Evolutionary conservation across 495 filamentous ascomycete species (phyloP).

Genomic region (Xylaria cubensis): DNA sequence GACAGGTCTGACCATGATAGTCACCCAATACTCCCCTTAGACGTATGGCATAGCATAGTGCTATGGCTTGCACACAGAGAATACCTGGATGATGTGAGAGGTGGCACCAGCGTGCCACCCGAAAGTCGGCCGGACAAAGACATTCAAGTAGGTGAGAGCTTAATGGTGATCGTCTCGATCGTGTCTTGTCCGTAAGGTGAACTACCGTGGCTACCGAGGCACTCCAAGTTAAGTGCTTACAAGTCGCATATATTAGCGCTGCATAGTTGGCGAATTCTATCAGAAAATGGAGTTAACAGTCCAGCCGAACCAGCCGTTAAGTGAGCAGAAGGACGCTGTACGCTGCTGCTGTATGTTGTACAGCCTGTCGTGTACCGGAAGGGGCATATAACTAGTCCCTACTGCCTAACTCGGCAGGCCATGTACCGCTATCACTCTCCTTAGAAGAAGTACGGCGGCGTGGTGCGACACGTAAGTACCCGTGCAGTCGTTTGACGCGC

Average conservation of each 20-base stretch:
- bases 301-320: constrained; percentile 12
- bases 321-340: background rate
- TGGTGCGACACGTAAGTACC: constrained; percentile 2
- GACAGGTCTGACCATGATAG: background rate
- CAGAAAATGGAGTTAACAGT: background rate
- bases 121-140: constrained; percentile 10
- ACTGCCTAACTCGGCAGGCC: background rate
- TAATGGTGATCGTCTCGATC: background rate
- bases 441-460: background rate
- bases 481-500: background rate
- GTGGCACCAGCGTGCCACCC: constrained; percentile 9
- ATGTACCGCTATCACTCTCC: background rate
- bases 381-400: background rate
- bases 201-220: background rate
- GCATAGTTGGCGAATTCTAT: background rate
- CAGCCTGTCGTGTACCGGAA: background rate
- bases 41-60: background rate
- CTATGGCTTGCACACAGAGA: constrained; percentile 7
- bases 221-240: constrained; percentile 19
- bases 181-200: background rate
- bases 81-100: constrained; percentile 6
- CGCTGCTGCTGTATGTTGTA: constrained; percentile 6
- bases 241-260: constrained; percentile 9
- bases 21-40: background rate
- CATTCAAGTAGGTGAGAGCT: background rate